Base-by-base conservation (phyloP, 257 asterid genomes). In the Penstemon barbatus region DNA sequence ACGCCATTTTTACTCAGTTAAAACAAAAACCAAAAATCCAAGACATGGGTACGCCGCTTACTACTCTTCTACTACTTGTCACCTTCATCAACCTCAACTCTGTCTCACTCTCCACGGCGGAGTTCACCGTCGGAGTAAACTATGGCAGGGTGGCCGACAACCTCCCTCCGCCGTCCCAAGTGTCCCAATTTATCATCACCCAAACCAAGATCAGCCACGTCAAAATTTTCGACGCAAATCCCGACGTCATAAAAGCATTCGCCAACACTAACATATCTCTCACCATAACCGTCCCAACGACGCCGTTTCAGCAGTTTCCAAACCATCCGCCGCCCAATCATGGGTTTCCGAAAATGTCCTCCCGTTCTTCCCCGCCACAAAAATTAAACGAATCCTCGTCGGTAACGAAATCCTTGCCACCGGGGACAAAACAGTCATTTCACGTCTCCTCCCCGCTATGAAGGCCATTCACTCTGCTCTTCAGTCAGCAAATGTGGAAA, bases 91-190 rank as follows among this genome's bases (percentile, higher is more conserved):
- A 39, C 2, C 15, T 44, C 1, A 25, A 39, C 2, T 42, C 50
- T 18, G 15, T 18, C 54, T 53, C 42, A 7, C 9, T 61, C 45
- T 25, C 52, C 8, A 1, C 19, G 7, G 38, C 50, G 5, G 7
- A 8, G 38, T 62, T 38, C 67, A 8, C 57, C 13, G 79, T 62
- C 68, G 84, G 84, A 1, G 81, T 79, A 5, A 76, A 79, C 79
- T 79, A 75, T 38, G 84, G 84, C 55, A 68, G 57, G 57, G 51
- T 69, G 68, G 84, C 75, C 5, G 68, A 80, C 73, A 71, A 80
- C 78, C 85, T 80, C 77, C 89, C 86, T 0, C 84, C 84, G 4
- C 89, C 89, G 0, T 53, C 75, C 5, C 76, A 76, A 43, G 89
- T 84, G 1, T 78, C 83, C 6, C 51, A 77, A 5, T 84, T 81